phyloP scores from a whole-genome alignment of 192 early-diverging fungal genomes.

The Rhizophlyctis rosea region DNA sequence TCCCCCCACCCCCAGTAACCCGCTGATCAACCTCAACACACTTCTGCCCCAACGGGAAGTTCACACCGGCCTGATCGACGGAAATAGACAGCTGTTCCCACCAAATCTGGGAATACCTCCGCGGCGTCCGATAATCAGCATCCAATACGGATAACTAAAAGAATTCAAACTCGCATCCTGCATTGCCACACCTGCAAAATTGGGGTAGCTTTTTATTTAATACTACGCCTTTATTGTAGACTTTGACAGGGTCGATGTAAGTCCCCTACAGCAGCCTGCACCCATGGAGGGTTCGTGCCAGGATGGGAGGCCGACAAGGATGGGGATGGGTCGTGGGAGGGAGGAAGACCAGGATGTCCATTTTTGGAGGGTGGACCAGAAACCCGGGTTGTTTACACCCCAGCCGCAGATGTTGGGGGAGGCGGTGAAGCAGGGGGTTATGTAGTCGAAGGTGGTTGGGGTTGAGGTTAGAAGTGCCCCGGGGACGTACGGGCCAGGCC shows the following conservation, averaged over 20 bases:
- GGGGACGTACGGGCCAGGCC: too few relatives aligned
- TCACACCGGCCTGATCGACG: conserved; percentile 3
- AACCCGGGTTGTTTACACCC: conserved; percentile 25
- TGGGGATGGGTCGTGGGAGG: background rate
- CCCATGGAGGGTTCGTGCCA: conserved; percentile 18
- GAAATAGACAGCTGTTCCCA: conserved; percentile 27
- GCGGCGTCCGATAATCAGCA: conserved; percentile 1
- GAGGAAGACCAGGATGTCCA: conserved; percentile 19
- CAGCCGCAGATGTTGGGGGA: conserved; percentile 26
- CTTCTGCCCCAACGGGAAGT: conserved; percentile 1
- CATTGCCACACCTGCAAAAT: conserved; percentile 33
- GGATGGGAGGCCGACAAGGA: conserved; percentile 20
- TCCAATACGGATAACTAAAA: conserved; percentile 18
- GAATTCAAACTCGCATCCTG: conserved; percentile 26
- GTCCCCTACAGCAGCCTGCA: conserved; percentile 23
- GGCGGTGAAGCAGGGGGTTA: conserved; percentile 26
- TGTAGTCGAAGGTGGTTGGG: conserved; percentile 25
- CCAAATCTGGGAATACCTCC: conserved; percentile 27
- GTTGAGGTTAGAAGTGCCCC: too few relatives aligned
- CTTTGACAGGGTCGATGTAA: conserved; percentile 21
- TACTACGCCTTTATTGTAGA: conserved; percentile 4
- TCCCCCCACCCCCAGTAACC: too few relatives aligned
- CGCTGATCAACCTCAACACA: conserved; percentile 6
- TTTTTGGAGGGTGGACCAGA: conserved; percentile 16
- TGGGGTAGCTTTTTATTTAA: background rate